Evolutionary conservation across 2,329 filamentous ascomycete species (phyloP), one percentile per base, ranked within the genome.

Genomic region (Pseudocercospora cruenta): DNA sequence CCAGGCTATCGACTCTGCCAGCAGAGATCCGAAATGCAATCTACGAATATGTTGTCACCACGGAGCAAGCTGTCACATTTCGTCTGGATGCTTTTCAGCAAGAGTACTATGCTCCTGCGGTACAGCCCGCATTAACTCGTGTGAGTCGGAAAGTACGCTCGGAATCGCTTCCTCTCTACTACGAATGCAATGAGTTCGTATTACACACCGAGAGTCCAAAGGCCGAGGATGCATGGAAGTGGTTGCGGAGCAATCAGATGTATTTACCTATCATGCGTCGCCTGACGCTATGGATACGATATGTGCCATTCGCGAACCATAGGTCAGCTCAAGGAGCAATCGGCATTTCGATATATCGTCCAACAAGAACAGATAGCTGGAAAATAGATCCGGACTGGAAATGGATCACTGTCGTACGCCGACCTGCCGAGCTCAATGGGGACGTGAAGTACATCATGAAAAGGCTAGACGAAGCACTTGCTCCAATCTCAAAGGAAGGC

Each of bases 191-290:
- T 58, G 60, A 66, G 33, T 76, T 77, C 65, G 64, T 76, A 21
- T 57, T 77, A 2, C 74, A 76, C 64, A 74, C 73, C 9, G 73
- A 77, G 63, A 70, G 63, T n/a, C 39, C 65, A 36, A 75, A 75
- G 68, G 68, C 67, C 24, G 65, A 70, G 10, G 72, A 77, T 28
- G 70, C 71, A 2, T 58, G 59, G n/a, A 51, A 54, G 7, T 77
- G 75, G 75, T 65, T 76, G 10, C 39, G 55, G 3, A 64, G 68
- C 47, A 73, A 72, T 54, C 64, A 59, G 9, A 21, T 26, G 7
- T 63, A 75, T 57, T 57, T 77, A 7, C 31, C 49, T 0, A 61
- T 64, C 12, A 16, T 76, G 31, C 62, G 68, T 19, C 62, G 62
- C 3, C 19, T 77, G n/a, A 65, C 69, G 0, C 43, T 77, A 8